Base-by-base conservation (phyloP, 2,329 filamentous ascomycete species). In the Diaporthe destruens region DNA sequence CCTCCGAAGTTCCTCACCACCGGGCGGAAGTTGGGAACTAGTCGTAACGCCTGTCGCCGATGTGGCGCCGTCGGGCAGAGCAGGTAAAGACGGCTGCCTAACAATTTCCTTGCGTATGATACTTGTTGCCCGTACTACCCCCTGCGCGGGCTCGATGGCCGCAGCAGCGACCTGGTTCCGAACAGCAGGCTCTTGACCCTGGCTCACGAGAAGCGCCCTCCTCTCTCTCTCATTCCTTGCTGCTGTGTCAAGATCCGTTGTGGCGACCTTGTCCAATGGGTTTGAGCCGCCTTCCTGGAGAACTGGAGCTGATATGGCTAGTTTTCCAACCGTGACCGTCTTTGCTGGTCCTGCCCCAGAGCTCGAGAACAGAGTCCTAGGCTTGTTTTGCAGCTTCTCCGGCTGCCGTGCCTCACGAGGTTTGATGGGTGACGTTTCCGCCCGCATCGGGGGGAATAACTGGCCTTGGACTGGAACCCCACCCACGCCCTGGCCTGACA, bases 271-370 rank as follows among this genome's bases (percentile, higher is more conserved):
- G 66, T 80, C 80, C 51, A 85, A 76, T 0, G 86, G 83, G 69
- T 83, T 86, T 25, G 79, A 76, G 32, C 80, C 81, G 29, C 82
- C 78, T 51, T 79, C 74, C 73, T 82, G 79, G 16, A 87, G 75
- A 47, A 89, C 82, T 0, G 88, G 88, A 16, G 83, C 81, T 14
- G 87, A 89, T 44, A 90, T 90, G 6, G 78, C 77, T 23, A 86
- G 75, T 71, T 84, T 87, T 9, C 81, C 82, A 7, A 78, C 78
- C 34, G 81, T 78, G 25, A 76, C 74, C 16, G 71, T 23, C 44
- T 36, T 71, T 16, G 47, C 71, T 47, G 66, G 71, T 5, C 51
- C 67, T 20, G 63, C 66, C 44, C 47, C 42, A 32, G 70, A 34
- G 34, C 42, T 66, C 16, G 72, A 72, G 12, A 74, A 55, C 4